Conservation (phyloP, 1,139 yeast genomes). For the Candida anutae region DNA sequence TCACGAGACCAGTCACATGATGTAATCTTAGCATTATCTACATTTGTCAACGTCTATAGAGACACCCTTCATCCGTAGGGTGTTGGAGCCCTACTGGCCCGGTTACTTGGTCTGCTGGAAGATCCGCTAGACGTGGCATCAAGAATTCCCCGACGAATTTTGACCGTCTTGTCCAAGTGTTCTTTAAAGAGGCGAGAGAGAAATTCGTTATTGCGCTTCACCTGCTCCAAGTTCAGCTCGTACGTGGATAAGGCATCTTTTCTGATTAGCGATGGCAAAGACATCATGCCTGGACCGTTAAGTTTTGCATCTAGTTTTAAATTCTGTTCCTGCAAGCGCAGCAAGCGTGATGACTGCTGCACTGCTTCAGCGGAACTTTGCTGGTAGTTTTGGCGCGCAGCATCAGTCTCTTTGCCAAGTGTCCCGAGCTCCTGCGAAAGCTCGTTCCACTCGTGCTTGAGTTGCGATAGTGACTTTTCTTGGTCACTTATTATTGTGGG, state of each 20-base stretch:
- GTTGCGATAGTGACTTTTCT: conserved; percentile 17
- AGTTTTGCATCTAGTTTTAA: conserved; percentile 25
- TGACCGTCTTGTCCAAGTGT: conserved; percentile 30
- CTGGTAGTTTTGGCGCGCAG: conserved; percentile 44
- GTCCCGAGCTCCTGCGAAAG: conserved; percentile 19
- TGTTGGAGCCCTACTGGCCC: conserved; percentile 34
- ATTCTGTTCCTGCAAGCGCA: conserved; percentile 19
- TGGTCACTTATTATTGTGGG: conserved; percentile 12
- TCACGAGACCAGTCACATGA: too few species aligned
- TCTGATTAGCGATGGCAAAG: conserved; percentile 30
- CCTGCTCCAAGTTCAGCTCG: conserved; percentile 17
- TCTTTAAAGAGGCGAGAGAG: conserved; percentile 22
- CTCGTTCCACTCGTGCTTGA: conserved; percentile 21
- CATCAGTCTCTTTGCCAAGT: conserved; percentile 29
- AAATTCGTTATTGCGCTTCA: conserved; percentile 29
- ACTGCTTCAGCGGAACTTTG: conserved; percentile 48
- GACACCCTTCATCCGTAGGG: too few species aligned
- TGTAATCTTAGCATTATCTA: background rate
- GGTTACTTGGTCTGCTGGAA: conserved; percentile 25
- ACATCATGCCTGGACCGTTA: conserved; percentile 36
- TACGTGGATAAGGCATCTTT: conserved; percentile 27
- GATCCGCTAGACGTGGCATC: conserved; percentile 24
- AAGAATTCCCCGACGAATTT: conserved; percentile 29
- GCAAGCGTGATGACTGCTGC: conserved; percentile 30
- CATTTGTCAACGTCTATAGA: background rate